Evolutionary conservation across 2,329 filamentous ascomycete species (phyloP).

Genomic region (Domatiomyces catenatus): DNA sequence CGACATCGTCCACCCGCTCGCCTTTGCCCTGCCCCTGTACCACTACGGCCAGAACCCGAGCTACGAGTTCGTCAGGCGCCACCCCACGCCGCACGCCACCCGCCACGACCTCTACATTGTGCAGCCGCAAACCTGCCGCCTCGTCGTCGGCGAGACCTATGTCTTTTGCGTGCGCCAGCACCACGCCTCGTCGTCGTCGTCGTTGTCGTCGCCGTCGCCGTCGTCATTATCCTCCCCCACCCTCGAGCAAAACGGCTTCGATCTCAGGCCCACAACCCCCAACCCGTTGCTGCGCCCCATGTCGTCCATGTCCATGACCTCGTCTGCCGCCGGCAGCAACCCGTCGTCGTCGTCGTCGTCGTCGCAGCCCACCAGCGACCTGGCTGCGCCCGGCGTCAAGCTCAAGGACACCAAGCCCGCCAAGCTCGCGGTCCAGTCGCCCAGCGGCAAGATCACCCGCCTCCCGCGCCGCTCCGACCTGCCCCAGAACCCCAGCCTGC

Average conservation of each 20-base stretch:
- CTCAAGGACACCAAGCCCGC: constrained; percentile 67
- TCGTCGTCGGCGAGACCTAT: constrained; percentile 93
- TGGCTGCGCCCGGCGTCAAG: constrained; percentile 35
- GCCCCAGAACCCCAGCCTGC: constrained; percentile 23
- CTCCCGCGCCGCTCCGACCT: constrained; percentile 35
- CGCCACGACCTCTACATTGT: constrained; percentile 93
- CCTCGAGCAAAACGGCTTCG: constrained; percentile 12
- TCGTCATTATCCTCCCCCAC: too few relatives aligned
- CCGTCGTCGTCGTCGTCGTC: constrained; percentile 38
- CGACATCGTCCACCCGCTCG: constrained; percentile 83
- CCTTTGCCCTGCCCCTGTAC: constrained; percentile 74
- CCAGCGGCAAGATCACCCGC: constrained; percentile 83
- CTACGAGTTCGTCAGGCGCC: constrained; percentile 82
- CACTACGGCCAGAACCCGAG: constrained; percentile 86
- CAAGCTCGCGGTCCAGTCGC: constrained; percentile 87
- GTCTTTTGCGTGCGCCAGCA: constrained; percentile 94
- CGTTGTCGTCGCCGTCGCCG: too few relatives aligned
- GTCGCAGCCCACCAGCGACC: too few relatives aligned
- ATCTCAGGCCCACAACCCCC: constrained; percentile 13
- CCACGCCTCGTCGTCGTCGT: constrained; percentile 43
- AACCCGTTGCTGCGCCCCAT: constrained; percentile 36
- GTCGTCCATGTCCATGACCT: constrained; percentile 47
- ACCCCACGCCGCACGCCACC: constrained; percentile 95
- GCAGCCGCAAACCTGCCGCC: constrained; percentile 76
- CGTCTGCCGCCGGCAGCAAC: constrained; percentile 36